A percentile compares a stretch with the other conserved stretches of the same genome.
Conservation (phyloP, 345 rosid species). For the Eucalyptus virginea region DNA sequence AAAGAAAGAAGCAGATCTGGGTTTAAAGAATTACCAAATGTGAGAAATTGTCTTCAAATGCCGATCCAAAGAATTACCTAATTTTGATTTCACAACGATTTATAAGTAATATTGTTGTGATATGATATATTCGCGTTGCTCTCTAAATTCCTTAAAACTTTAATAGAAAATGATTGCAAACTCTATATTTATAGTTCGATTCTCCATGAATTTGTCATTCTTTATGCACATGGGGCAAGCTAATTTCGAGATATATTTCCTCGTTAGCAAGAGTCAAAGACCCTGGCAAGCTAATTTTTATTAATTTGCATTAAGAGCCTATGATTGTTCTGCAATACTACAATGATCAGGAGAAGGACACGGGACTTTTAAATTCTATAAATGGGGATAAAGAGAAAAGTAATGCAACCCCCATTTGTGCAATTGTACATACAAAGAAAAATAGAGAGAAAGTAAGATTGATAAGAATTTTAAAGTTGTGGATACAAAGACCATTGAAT, state of each 20-base stretch:
- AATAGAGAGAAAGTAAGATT: background rate
- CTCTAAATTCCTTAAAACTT: background rate
- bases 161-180: background rate
- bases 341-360: background rate
- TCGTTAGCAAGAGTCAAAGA: background rate
- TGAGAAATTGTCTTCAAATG: background rate
- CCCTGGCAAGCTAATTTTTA: background rate
- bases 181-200: background rate
- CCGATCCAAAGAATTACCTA: background rate
- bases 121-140: fast-evolving
- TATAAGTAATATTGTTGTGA: background rate
- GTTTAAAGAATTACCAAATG: background rate
- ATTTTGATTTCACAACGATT: no score
- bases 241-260: background rate
- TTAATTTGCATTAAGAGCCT: background rate
- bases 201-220: background rate
- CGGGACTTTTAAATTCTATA: background rate
- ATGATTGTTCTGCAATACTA: background rate
- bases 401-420: background rate
- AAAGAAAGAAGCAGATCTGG: background rate
- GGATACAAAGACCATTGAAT: background rate
- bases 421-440: background rate
- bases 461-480: background rate
- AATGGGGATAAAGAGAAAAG: background rate
- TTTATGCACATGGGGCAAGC: background rate